These are phyloP conservation scores for Penicillium fimorum DNA, from an alignment of 495 filamentous ascomycete species.

Conservation along the genomic window DNA sequence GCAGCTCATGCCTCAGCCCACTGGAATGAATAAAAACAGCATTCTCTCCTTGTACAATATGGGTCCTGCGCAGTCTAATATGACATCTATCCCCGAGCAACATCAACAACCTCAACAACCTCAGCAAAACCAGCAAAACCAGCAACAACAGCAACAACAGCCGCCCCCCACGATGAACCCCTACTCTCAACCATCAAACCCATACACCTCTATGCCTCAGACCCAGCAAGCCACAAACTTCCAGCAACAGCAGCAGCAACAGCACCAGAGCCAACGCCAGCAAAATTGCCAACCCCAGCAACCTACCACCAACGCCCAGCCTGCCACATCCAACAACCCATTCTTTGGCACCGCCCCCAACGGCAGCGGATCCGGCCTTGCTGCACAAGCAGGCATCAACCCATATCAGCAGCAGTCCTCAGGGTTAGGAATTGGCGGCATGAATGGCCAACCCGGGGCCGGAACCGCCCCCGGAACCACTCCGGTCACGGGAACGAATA, in stretches of 20 bases:
- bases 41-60: constrained; percentile 88
- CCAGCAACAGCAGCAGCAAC: constrained; percentile 12
- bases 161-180: constrained; percentile 17
- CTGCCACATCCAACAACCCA: constrained; percentile 39
- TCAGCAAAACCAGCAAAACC: background rate
- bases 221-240: constrained; percentile 24
- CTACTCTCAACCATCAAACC: constrained; percentile 24
- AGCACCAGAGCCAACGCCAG: constrained; percentile 26
- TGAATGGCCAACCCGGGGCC: constrained; percentile 9
- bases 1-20: constrained; percentile 42
- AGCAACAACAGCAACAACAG: too few relatives aligned
- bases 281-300: constrained; percentile 10
- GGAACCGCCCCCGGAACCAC: background rate
- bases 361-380: constrained; percentile 21
- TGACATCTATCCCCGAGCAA: constrained; percentile 37
- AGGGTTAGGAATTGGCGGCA: constrained; percentile 14
- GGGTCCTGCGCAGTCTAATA: constrained; percentile 59
- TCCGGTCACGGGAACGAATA: constrained; percentile 9
- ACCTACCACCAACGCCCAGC: background rate
- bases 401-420: constrained; percentile 16
- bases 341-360: constrained; percentile 26
- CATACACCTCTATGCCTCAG: constrained; percentile 26
- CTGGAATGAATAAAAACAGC: constrained; percentile 68
- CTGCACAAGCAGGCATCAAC: constrained; percentile 27
- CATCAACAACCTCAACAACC: constrained; percentile 24